A percentile compares a stretch with the other conserved stretches of the same genome.
phyloP scores from a whole-genome alignment of 371 early-diverging fungal species.

The Entomophthora muscae region DNA sequence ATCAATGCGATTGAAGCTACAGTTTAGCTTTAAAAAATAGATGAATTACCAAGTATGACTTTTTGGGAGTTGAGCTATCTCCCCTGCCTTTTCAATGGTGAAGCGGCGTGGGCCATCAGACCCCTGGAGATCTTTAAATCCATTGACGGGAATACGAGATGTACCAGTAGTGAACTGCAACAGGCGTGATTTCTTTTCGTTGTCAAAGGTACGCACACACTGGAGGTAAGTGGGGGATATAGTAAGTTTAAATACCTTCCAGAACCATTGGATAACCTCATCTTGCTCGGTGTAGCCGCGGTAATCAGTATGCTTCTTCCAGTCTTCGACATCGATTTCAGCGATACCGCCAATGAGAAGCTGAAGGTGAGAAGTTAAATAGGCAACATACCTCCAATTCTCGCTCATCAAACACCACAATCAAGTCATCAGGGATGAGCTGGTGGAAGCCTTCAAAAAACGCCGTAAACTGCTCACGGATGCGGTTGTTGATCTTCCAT shows the following conservation, averaged over 20 bases:
- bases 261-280: constrained; percentile 95
- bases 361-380: constrained; percentile 10
- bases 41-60: constrained; percentile 73
- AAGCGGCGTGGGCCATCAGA: constrained; percentile 91
- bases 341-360: constrained; percentile 95
- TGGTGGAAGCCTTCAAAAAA: constrained; percentile 92
- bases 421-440: constrained; percentile 79
- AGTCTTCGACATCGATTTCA: constrained; percentile 97
- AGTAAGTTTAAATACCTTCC: constrained; percentile 42
- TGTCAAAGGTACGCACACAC: constrained; percentile 71
- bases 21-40: background rate
- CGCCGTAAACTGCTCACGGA: constrained; percentile 87
- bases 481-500: constrained; percentile 66
- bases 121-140: constrained; percentile 95
- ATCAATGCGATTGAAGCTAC: constrained; percentile 86
- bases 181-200: constrained; percentile 84
- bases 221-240: constrained; percentile 10
- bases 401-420: constrained; percentile 92
- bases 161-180: constrained; percentile 98
- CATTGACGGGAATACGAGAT: constrained; percentile 94
- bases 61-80: constrained; percentile 68
- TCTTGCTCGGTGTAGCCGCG: constrained; percentile 90
- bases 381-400: constrained; percentile 55
- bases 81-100: constrained; percentile 90
- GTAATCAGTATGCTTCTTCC: constrained; percentile 98